phyloP scores from a whole-genome alignment of 2,329 filamentous ascomycete species.

The Neofusicoccum parvum region DNA sequence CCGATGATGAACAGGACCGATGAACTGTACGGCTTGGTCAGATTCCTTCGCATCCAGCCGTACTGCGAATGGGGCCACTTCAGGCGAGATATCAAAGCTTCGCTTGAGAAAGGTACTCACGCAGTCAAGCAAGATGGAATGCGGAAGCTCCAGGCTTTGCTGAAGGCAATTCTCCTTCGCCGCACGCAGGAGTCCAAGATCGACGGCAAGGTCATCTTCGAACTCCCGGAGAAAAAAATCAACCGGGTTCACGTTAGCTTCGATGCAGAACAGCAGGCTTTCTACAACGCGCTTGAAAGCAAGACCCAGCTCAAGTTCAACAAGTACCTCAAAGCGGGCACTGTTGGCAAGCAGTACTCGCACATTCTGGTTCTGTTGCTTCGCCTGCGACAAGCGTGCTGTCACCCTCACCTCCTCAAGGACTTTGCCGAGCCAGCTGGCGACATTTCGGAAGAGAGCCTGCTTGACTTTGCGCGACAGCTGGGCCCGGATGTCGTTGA shows the following conservation, averaged over 20 bases:
- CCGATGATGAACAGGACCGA: constrained; percentile 86
- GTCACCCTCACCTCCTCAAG: constrained; percentile 71
- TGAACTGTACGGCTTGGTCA: constrained; percentile 76
- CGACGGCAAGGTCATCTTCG: constrained; percentile 76
- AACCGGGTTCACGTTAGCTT: constrained; percentile 66
- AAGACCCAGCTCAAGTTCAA: constrained; percentile 73
- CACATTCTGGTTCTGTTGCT: constrained; percentile 78
- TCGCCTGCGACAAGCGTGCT: constrained; percentile 78
- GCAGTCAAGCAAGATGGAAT: constrained; percentile 55
- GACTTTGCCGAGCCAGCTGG: constrained; percentile 51
- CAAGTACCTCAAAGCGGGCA: constrained; percentile 70
- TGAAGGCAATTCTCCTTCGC: constrained; percentile 80
- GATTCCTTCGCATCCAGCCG: constrained; percentile 75
- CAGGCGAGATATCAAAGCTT: constrained; percentile 52
- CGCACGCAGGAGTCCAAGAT: constrained; percentile 79
- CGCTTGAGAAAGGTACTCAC: constrained; percentile 26
- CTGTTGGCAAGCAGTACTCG: constrained; percentile 73
- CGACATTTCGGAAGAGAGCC: constrained; percentile 49
- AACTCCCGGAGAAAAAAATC: constrained; percentile 66
- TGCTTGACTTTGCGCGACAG: constrained; percentile 63
- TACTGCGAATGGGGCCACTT: constrained; percentile 70
- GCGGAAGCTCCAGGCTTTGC: constrained; percentile 69
- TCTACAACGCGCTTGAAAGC: constrained; percentile 68
- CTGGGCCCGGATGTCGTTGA: constrained; percentile 63
- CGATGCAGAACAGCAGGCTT: constrained; percentile 62